These are phyloP conservation scores for Lathyrus sativus DNA, from an alignment of 306 rosid genomes.

Conservation along the genomic window DNA sequence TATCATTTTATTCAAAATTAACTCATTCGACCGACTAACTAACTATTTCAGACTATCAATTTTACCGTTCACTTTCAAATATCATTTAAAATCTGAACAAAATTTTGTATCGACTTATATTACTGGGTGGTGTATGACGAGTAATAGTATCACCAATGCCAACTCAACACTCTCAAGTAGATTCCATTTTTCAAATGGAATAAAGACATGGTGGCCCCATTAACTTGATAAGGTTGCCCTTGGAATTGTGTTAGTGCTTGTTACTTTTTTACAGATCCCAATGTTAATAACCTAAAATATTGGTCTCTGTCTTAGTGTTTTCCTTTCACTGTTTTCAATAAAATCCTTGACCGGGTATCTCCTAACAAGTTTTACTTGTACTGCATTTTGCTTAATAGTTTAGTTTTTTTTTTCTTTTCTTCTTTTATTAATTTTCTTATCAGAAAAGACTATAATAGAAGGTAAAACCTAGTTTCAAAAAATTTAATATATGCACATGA, in stretches of 20 bases:
- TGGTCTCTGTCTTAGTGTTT: conserved; percentile 22
- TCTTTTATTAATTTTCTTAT: too few relatives aligned
- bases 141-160: conserved; percentile 6
- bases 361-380: neutral
- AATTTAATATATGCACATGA: too few relatives aligned
- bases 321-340: conserved; percentile 45
- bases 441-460: too few relatives aligned
- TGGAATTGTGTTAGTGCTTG: conserved; percentile 30
- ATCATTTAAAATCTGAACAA: too few relatives aligned
- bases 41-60: neutral
- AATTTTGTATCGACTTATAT: neutral
- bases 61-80: too few relatives aligned
- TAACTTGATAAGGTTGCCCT: conserved; percentile 34
- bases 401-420: too few relatives aligned
- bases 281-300: conserved; percentile 35
- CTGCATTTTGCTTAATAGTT: too few relatives aligned
- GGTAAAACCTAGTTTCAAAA: too few relatives aligned
- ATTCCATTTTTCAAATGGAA: conserved; percentile 50
- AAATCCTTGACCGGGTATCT: conserved; percentile 37
- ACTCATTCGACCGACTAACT: neutral
- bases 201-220: conserved; percentile 51
- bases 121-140: neutral
- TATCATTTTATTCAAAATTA: conserved; percentile 8
- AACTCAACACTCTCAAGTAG: conserved; percentile 45
- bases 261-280: conserved; percentile 51